phyloP scores from a whole-genome alignment of 179 eudicot species.

The Pouteria campechiana region DNA sequence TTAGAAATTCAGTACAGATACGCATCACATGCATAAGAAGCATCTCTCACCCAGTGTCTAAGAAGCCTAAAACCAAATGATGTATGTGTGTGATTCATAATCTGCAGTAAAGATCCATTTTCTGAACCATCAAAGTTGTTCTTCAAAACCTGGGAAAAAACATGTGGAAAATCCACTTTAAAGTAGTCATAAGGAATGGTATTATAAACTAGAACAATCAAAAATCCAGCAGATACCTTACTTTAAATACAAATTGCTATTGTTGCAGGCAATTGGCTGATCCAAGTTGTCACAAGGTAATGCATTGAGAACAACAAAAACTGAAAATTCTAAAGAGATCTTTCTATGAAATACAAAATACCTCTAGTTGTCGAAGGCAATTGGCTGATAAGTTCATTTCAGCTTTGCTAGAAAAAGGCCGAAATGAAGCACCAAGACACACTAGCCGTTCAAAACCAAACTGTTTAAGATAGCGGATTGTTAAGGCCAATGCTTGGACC shows the following conservation, averaged over 20 bases:
- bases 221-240: too few relatives aligned
- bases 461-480: slow-evolving; percentile 67
- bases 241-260: too few relatives aligned
- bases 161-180: too few relatives aligned
- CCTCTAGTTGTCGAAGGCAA: slow-evolving; percentile 90
- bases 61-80: slow-evolving; percentile 86
- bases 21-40: neutral
- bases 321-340: too few relatives aligned
- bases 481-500: slow-evolving; percentile 68
- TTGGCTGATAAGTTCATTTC: slow-evolving; percentile 93
- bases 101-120: slow-evolving; percentile 69
- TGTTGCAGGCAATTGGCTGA: too few relatives aligned
- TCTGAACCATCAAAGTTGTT: slow-evolving; percentile 74
- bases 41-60: slow-evolving; percentile 67
- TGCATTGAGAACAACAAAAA: too few relatives aligned
- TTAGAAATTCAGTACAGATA: neutral
- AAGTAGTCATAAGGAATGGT: too few relatives aligned
- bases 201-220: too few relatives aligned
- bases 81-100: slow-evolving; percentile 78
- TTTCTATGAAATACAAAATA: slow-evolving; percentile 17
- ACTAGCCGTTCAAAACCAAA: slow-evolving; percentile 81
- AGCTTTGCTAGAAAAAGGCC: slow-evolving; percentile 52
- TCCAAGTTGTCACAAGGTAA: too few relatives aligned
- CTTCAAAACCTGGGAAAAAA: slow-evolving; percentile 83
- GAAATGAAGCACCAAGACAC: slow-evolving; percentile 71